Conservation (phyloP, 164 flowering plant genomes). For the Kalanchoe fedtschenkoi region DNA sequence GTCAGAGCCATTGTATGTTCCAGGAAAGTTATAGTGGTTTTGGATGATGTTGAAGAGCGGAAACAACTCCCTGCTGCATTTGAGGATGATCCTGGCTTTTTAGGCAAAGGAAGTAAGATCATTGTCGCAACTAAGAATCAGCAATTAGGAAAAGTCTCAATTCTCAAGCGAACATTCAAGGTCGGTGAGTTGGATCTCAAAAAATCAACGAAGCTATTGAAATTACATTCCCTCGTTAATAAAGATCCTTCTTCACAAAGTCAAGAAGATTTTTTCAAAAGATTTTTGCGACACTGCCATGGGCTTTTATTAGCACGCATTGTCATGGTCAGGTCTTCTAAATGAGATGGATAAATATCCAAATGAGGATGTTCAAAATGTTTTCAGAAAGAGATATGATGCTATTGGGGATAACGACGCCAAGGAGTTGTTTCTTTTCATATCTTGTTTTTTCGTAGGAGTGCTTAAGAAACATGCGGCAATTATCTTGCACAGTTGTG, state of each 20-base stretch:
- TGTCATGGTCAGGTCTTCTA: slow-evolving; percentile 10
- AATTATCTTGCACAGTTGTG: slow-evolving; percentile 8
- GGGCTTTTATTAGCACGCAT: slow-evolving; percentile 12
- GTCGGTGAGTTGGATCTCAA: too few species aligned
- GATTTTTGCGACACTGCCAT: not conserved
- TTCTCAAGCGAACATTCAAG: too few species aligned
- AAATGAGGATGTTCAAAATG: not conserved
- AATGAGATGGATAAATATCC: slow-evolving; percentile 3
- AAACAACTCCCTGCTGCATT: not conserved
- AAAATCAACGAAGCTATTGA: too few species aligned
- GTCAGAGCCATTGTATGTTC: not conserved
- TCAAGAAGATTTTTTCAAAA: not conserved
- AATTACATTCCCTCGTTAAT: too few species aligned
- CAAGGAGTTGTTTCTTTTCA: slow-evolving; percentile 18
- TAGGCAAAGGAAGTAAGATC: slow-evolving; percentile 5
- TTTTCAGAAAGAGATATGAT: slow-evolving; percentile 12
- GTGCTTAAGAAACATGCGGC: not conserved
- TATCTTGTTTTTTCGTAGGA: slow-evolving; percentile 20
- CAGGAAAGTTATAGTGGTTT: slow-evolving; percentile 7
- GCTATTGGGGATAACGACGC: not conserved
- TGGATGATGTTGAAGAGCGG: slow-evolving; percentile 7
- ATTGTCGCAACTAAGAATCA: slow-evolving; percentile 4
- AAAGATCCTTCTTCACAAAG: too few species aligned
- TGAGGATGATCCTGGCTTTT: not conserved
- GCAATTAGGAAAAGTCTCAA: too few species aligned